Conservation (phyloP, 75 land plant species). For the Cryptomeria japonica region DNA sequence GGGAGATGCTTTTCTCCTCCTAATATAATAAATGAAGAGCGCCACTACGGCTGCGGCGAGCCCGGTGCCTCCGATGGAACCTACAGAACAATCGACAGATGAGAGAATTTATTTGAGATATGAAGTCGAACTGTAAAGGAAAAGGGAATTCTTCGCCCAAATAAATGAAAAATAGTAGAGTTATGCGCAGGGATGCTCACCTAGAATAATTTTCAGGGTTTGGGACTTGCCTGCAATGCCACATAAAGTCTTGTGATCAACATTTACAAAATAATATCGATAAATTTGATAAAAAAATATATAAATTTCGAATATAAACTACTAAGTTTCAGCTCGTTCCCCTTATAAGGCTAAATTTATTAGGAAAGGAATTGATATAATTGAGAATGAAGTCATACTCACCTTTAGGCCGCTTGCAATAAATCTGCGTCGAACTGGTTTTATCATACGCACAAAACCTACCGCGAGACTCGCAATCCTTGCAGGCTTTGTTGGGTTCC, state of each 20-base stretch:
- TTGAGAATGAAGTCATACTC: neutral
- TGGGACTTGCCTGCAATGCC: neutral
- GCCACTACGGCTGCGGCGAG: neutral
- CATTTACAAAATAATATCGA: neutral
- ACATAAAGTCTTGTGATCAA: neutral
- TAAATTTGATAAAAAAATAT: neutral
- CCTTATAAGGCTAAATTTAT: too few relatives aligned
- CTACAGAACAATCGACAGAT: too few relatives aligned
- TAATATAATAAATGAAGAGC: neutral
- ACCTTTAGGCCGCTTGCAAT: neutral
- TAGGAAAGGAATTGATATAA: neutral
- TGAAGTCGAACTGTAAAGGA: too few relatives aligned
- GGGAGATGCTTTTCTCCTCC: neutral
- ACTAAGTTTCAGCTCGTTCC: too few relatives aligned
- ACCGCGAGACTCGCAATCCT: neutral
- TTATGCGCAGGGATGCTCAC: neutral
- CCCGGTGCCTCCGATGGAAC: neutral
- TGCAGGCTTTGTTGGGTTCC: neutral
- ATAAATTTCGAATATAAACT: too few relatives aligned
- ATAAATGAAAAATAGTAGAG: neutral
- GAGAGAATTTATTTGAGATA: too few relatives aligned
- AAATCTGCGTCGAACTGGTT: neutral
- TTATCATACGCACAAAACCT: neutral
- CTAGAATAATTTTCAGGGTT: neutral
- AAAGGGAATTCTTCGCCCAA: too few relatives aligned